A percentile compares a stretch with the other conserved stretches of the same genome.
Evolutionary conservation across 2,329 filamentous ascomycete species (phyloP).

Genomic region (Sporothrix brunneoviolacea): DNA sequence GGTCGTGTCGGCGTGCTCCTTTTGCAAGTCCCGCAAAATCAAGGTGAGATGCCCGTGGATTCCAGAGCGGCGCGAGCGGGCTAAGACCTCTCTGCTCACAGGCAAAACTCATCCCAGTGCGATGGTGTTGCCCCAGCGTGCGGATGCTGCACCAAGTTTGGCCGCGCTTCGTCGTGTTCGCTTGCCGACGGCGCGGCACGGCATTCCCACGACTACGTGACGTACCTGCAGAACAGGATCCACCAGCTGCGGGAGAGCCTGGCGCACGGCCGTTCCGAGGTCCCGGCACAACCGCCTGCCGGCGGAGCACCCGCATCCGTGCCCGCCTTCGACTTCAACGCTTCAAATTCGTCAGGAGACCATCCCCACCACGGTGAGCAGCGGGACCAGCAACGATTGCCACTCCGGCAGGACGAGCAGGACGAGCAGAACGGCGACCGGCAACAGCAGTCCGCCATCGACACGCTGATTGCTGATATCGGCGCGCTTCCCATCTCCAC

Average conservation of each 20-base stretch:
- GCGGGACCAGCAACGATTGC: background rate
- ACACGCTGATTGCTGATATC: slow-evolving; percentile 22
- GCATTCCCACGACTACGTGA: slow-evolving; percentile 20
- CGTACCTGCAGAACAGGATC: slow-evolving; percentile 19
- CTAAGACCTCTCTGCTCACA: too few relatives aligned
- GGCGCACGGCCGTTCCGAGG: background rate
- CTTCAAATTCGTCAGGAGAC: background rate
- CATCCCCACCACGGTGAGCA: background rate
- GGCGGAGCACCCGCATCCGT: too few relatives aligned
- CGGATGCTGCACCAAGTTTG: slow-evolving; percentile 21
- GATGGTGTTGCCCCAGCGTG: slow-evolving; percentile 20
- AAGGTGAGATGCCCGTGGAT: slow-evolving; percentile 14
- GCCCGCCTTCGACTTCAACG: background rate
- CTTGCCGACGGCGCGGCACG: slow-evolving; percentile 9
- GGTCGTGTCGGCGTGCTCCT: slow-evolving; percentile 21
- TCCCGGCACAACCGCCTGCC: background rate
- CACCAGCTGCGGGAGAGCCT: slow-evolving; percentile 8
- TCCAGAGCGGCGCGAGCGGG: too few relatives aligned
- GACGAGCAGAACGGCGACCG: too few relatives aligned
- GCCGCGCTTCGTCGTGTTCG: slow-evolving; percentile 20
- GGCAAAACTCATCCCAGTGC: slow-evolving; percentile 13
- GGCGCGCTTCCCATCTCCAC: slow-evolving; percentile 20
- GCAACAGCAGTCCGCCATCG: slow-evolving; percentile 13
- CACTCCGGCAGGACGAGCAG: too few relatives aligned
- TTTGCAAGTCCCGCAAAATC: slow-evolving; percentile 23